Evolutionary conservation across 2,329 filamentous ascomycete genomes (phyloP), one percentile per base, ranked within the genome.

Genomic region (Cladosporium sp.): DNA sequence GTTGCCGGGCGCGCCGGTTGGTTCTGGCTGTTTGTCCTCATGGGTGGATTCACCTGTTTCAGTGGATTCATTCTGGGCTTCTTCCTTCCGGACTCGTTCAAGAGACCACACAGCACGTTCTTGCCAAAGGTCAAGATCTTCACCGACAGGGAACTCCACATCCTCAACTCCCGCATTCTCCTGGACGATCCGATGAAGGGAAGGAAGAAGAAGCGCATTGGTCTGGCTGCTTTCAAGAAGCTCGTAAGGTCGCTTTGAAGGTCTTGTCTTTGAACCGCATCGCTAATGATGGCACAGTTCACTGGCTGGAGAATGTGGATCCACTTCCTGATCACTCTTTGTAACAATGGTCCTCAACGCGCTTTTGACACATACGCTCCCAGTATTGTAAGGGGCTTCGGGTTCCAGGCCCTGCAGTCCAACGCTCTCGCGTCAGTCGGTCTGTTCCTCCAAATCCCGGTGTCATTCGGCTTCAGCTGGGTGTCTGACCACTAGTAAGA

Each of bases 401-500:
- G 65, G 1, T 66, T 76, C 59, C 67, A 37, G 8, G 69, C 69
- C 1, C 67, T 77, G 12, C 69, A 67, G 23, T 71, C 74, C 52
- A 77, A 77, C 62, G 75, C 75, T 7, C 62, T 77, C 29, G 74
- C 75, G 2, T 72, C 73, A 16, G 72, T 77, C n/a, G 75, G 75
- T 68, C 68, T 73, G 29, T 77, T 76, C 71, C 66, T 74, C 21
- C 73, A 75, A 44, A 80, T 86, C 4, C 84, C 84, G 0, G 78
- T 83, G 0, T 84, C 83, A 0, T 86, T 80, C 66, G 67, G 73
- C 0, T 86, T 86, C 72, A 85, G 83, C 67, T 85, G 75, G 64
- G 72, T 86, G 3, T 86, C 83, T 0, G 84, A 86, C 71, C 81
- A 76, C 67, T 85, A 77, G 81, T 83, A 69, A 78, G 81, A 35